Conservation (phyloP, 345 rosid genomes). For the Eucalyptus marginata region DNA sequence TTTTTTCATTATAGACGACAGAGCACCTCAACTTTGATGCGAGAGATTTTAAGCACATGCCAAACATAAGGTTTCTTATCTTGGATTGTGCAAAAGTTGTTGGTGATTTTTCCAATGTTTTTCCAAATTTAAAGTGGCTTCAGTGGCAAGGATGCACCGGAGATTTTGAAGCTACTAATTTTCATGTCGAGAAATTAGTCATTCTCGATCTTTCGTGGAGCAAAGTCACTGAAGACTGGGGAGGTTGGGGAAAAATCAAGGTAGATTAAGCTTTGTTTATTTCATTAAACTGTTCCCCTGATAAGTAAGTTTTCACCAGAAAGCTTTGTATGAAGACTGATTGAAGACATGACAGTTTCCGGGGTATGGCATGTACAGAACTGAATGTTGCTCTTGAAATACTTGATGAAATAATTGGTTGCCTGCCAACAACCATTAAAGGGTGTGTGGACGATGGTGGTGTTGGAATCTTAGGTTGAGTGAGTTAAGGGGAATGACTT, state of each 20-base stretch:
- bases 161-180: not conserved
- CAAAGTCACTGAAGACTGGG: not conserved
- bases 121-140: not conserved
- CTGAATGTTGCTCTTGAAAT: not conserved
- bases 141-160: not conserved
- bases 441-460: no score
- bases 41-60: not conserved
- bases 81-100: not conserved
- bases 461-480: not conserved
- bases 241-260: not conserved
- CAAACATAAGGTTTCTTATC: not conserved
- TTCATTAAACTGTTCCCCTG: not conserved
- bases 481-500: no score
- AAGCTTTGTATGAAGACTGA: not conserved
- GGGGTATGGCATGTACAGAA: not conserved
- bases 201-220: not conserved
- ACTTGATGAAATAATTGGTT: not conserved
- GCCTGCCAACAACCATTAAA: no score
- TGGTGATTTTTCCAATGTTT: not conserved
- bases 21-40: not conserved
- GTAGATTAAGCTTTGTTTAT: not conserved
- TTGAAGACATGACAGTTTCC: accelerated
- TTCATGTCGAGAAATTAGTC: not conserved
- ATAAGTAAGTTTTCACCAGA: not conserved
- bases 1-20: not conserved